Conservation (phyloP, 1,139 yeast genomes). For the Suhomyces atakaporum region DNA sequence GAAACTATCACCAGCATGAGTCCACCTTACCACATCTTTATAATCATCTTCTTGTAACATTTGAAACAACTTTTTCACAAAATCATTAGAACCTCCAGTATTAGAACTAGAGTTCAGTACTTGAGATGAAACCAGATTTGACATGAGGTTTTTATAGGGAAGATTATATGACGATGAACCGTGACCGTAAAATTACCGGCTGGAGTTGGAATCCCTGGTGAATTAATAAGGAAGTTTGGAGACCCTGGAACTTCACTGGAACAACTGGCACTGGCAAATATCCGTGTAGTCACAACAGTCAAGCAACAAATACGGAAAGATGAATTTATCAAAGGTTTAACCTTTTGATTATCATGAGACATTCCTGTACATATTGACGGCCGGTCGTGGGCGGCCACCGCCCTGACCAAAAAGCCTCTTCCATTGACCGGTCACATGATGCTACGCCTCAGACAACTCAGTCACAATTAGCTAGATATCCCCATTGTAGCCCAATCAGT, state of each 20-base stretch:
- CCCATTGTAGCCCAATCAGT: too few relatives aligned
- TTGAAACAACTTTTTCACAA: conserved; percentile 72
- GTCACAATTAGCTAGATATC: too few relatives aligned
- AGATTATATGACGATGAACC: too few relatives aligned
- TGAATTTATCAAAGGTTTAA: not conserved
- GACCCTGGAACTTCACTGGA: too few relatives aligned
- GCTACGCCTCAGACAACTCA: too few relatives aligned
- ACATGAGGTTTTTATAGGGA: conserved; percentile 4
- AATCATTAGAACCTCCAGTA: conserved; percentile 60
- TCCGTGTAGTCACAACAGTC: too few relatives aligned
- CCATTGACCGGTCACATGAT: conserved; percentile 1
- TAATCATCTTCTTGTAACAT: conserved; percentile 84
- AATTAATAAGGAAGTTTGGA: too few relatives aligned
- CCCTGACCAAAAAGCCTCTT: conserved; percentile 1
- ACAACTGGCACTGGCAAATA: too few relatives aligned
- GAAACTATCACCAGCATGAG: conserved; percentile 77
- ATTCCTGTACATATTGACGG: conserved; percentile 5
- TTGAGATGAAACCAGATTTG: conserved; percentile 6
- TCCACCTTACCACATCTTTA: conserved; percentile 79
- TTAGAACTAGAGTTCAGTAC: conserved; percentile 14
- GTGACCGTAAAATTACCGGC: too few relatives aligned
- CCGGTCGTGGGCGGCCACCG: conserved; percentile 4
- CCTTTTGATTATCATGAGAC: conserved; percentile 5
- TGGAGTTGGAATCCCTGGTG: too few relatives aligned
- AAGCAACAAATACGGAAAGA: too few relatives aligned